Conservation (phyloP, 2,329 filamentous ascomycete genomes). For the Seiridium cupressi region DNA sequence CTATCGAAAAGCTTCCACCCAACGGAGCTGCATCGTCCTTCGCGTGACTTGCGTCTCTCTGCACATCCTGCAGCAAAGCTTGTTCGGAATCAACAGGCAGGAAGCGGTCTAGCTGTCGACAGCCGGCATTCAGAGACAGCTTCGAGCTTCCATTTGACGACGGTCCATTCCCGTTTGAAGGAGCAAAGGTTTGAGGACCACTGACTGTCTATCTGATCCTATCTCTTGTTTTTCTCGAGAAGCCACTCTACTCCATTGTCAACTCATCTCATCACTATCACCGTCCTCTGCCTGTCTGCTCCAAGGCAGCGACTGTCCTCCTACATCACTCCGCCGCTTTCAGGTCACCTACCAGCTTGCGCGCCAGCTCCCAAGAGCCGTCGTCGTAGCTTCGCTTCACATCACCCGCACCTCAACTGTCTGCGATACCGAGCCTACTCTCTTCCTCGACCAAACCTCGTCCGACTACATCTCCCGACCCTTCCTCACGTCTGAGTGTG, state of each 20-base stretch:
- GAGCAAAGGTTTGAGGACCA: constrained; percentile 37
- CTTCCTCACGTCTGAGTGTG: constrained; percentile 10
- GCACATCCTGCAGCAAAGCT: background rate
- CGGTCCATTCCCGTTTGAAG: constrained; percentile 25
- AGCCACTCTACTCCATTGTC: constrained; percentile 22
- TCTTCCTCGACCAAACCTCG: constrained; percentile 23
- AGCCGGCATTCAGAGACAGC: background rate
- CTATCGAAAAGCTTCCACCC: constrained; percentile 1
- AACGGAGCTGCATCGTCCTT: background rate
- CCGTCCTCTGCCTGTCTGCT: constrained; percentile 10
- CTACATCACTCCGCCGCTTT: constrained; percentile 4
- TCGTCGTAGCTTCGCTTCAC: constrained; percentile 4
- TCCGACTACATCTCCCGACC: constrained; percentile 24
- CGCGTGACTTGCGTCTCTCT: background rate
- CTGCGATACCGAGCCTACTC: constrained; percentile 1
- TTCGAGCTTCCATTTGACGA: background rate
- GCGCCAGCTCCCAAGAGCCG: constrained; percentile 6
- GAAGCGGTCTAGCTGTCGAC: constrained; percentile 2
- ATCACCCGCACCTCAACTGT: constrained; percentile 7
- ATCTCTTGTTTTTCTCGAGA: constrained; percentile 18
- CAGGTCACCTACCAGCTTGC: constrained; percentile 9
- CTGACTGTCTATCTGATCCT: constrained; percentile 17
- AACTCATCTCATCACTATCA: constrained; percentile 9
- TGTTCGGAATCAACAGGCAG: background rate
- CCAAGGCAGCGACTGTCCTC: constrained; percentile 1